Base-by-base conservation (phyloP, 306 rosid genomes). In the Vigna mungo region DNA sequence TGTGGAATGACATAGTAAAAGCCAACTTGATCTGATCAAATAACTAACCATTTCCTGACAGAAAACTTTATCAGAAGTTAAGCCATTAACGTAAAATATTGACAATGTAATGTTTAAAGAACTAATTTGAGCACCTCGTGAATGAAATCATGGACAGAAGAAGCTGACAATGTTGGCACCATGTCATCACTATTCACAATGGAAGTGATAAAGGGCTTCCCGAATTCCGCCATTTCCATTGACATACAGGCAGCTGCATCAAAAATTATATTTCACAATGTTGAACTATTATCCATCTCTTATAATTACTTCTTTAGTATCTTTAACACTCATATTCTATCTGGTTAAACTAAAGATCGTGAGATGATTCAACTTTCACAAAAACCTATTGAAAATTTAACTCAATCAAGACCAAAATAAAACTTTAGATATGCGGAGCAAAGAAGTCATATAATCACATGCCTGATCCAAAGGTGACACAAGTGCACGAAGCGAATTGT, bases 401-500 rank as follows among this genome's bases (percentile, higher is more conserved):
- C 27, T 25, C 27, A 25, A 25, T 25, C 27, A 25, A 8, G 44
- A 39, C 3, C 5, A 44, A 44, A 43, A 11, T 44, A 44, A 11
- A 44, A 44, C 1, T 44, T 44, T 44, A 43, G 14, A 43, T 7
- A 21, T 21, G 5, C 2, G 14, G 11, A 2, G 0, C 11, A 11
- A 2, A 44, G 13, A 43, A 43, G 11, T 8, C 3, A 41, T 9
- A 41, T 41, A 9, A 2, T 0, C 12, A 41, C 46, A 41, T 41
- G 46, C 46, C 46, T 41, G 14, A 13, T 3, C 4, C 48, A 43
- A 43, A 43, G 10, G 96, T 77, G 80, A 94, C 83, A 72, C 98
- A 94, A 39, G 88, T 92, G 72, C 81, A 79, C 46, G 90, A 86
- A 32, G 93, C 85, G 54, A 94, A 83, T 68, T 92, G 95, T 41